Base-by-base conservation (phyloP, 129 eudicot genomes). In the Lonicera japonica region DNA sequence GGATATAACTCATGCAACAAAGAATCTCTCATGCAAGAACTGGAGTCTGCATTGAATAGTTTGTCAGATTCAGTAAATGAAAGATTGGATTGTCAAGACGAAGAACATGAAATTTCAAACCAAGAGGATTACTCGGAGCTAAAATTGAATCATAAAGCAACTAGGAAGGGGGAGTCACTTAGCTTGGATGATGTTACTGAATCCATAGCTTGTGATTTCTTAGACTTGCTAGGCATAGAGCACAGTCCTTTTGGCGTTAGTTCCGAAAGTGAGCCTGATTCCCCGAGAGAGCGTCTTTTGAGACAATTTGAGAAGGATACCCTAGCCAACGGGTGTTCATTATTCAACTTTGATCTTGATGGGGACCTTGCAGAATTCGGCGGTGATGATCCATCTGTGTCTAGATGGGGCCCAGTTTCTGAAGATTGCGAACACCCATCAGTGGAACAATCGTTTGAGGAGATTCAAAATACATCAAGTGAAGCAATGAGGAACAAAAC, bases 191-290 rank as follows among this genome's bases (percentile, higher is more conserved):
- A 68, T 67, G 78, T 71, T 41, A 69, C 90, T 8, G 84, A 84
- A 23, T 61, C 66, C 43, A 90, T 82, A 60, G 96, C 95, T 63
- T 68, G 66, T 60, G 98, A 91, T 53, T 91, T 91, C 77, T 45
- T 91, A 36, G 72, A 75, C 70, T 79, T 91, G 85, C 84, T 91
- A 40, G 96, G 87, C 17, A 80, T 84, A 25, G 96, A 84, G 22
- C 84, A 84, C 40, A 82, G 90, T 63, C 95, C 90, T 25, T 77
- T 82, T 45, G 61, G 82, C 70, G 48, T 70, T 65, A 77, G 82
- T 73, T 82, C 86, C 45, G 96, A 88, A 77, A 83, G 85, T 50
- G 96, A 88, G 70, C 79, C 96, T 8, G 95, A 88, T 75, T 92
- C 99, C 47, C 99, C 99, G 21, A 83, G 99, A 54, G 99, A 85